Evolutionary conservation across 225 moss, liverwort and hornwort genomes (phyloP), one percentile per base, ranked within the genome.

Genomic region (Thuidium tamariscinum): DNA sequence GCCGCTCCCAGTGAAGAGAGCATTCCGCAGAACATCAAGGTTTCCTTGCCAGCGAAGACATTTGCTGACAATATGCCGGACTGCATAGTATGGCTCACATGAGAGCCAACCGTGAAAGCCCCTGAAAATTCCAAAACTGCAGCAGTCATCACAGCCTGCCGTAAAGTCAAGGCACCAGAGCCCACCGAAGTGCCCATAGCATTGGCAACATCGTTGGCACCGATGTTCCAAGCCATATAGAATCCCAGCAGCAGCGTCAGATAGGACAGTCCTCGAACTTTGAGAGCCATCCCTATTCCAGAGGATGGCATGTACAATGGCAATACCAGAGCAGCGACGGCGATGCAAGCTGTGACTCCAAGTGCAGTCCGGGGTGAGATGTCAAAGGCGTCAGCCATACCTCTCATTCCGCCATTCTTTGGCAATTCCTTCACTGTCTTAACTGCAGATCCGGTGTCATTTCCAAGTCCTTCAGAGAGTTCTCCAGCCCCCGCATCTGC

Each of bases 111-210:
- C 91, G 93, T 87, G 34, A 89, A 95, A 20, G 97, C 97, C 65
- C 97, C 96, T 19, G 92, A 61, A 41, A 97, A 97, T 88, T 97
- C 97, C 88, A 97, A 86, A 78, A 97, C 90, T 11, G 95, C 96
- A 51, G 97, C 97, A 55, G 92, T 97, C 84, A 96, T 79, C 78
- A 97, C 97, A 13, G 97, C 97, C 86, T 97, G 97, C 49, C 96
- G 96, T 60, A 97, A 71, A 25, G 92, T 79, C n/a, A 97, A 92
- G 37, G 97, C 97, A 34, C 97, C 97, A 39, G 96, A 96, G 44
- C 97, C 97, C 48, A 97, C 97, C 57, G 97, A 97, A 19, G 97
- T 97, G 80, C 97, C 97, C 97, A 97, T 97, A 8, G 97, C 97
- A 81, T 97, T 97, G 5, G 97, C 97, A 73, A 97, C 97, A 82